Conservation (phyloP, 2,329 filamentous ascomycete species). For the Alternaria gaisen region DNA sequence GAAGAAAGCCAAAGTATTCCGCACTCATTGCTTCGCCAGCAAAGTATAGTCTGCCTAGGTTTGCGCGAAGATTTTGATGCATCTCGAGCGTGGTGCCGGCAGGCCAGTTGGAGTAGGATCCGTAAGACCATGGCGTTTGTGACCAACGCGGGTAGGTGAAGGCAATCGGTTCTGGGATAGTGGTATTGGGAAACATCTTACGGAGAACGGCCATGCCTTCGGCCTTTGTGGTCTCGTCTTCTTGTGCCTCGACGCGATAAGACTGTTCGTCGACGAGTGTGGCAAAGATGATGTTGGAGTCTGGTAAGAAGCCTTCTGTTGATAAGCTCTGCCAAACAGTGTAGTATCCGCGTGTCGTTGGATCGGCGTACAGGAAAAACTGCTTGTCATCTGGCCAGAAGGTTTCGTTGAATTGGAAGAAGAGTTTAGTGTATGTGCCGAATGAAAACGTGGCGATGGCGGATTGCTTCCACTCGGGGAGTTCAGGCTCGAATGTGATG, state of each 20-base stretch:
- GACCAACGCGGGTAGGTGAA: constrained; percentile 71
- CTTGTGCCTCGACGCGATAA: constrained; percentile 67
- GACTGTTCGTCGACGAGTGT: constrained; percentile 67
- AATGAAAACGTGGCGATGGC: constrained; percentile 72
- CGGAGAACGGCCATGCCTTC: constrained; percentile 67
- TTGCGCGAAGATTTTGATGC: constrained; percentile 74
- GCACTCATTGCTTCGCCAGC: constrained; percentile 71
- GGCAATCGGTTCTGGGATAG: constrained; percentile 66
- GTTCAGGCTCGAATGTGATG: constrained; percentile 65
- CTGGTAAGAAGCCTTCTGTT: constrained; percentile 65
- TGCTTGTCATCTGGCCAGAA: constrained; percentile 70
- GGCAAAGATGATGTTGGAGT: constrained; percentile 71
- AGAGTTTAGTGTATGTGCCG: constrained; percentile 78
- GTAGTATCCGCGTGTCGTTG: constrained; percentile 61
- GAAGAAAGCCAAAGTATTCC: constrained; percentile 72
- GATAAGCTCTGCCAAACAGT: constrained; percentile 72
- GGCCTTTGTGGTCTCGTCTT: constrained; percentile 64
- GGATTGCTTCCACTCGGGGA: constrained; percentile 71
- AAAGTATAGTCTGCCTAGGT: constrained; percentile 68
- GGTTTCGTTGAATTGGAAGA: constrained; percentile 71
- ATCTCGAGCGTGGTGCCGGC: constrained; percentile 68
- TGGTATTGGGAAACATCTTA: constrained; percentile 67
- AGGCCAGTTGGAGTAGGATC: constrained; percentile 75
- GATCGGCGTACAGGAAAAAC: constrained; percentile 64
- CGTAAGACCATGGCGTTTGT: constrained; percentile 60